phyloP scores from a whole-genome alignment of 2,329 filamentous ascomycete species.

The Pseudogymnoascus sp. region DNA sequence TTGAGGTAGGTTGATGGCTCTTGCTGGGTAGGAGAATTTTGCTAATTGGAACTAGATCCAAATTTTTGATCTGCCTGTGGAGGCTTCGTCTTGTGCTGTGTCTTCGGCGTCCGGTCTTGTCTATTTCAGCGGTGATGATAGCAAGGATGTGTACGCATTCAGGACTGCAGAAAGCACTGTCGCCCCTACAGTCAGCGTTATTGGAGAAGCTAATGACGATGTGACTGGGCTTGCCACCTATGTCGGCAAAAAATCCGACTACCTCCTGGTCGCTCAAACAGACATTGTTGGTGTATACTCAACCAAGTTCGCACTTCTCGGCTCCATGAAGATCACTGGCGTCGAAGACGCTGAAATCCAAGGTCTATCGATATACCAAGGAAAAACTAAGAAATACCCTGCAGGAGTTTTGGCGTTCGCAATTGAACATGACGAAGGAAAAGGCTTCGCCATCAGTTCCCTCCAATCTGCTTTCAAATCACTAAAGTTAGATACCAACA shows the following conservation, averaged over 20 bases:
- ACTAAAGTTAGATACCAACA: conserved; percentile 32
- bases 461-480: conserved; percentile 30
- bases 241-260: conserved; percentile 29
- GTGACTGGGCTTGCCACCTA: conserved; percentile 39
- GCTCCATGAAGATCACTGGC: conserved; percentile 30
- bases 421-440: conserved; percentile 34
- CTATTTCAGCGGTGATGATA: conserved; percentile 36
- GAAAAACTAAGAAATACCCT: background rate
- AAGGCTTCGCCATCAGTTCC: conserved; percentile 35
- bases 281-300: conserved; percentile 35
- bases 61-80: conserved; percentile 36
- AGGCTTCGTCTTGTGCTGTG: conserved; percentile 38
- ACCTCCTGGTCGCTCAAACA: conserved; percentile 36
- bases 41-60: conserved; percentile 37
- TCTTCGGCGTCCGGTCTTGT: conserved; percentile 32
- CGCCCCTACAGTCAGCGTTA: conserved; percentile 29
- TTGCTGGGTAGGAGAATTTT: conserved; percentile 10
- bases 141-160: conserved; percentile 33
- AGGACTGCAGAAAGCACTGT: conserved; percentile 33
- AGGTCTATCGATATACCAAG: background rate
- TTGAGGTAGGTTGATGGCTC: background rate
- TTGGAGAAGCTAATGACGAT: conserved; percentile 32
- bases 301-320: conserved; percentile 30
- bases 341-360: background rate
- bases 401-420: conserved; percentile 35